phyloP scores from a whole-genome alignment of 2,329 filamentous ascomycete genomes.

The Coniella vitis region DNA sequence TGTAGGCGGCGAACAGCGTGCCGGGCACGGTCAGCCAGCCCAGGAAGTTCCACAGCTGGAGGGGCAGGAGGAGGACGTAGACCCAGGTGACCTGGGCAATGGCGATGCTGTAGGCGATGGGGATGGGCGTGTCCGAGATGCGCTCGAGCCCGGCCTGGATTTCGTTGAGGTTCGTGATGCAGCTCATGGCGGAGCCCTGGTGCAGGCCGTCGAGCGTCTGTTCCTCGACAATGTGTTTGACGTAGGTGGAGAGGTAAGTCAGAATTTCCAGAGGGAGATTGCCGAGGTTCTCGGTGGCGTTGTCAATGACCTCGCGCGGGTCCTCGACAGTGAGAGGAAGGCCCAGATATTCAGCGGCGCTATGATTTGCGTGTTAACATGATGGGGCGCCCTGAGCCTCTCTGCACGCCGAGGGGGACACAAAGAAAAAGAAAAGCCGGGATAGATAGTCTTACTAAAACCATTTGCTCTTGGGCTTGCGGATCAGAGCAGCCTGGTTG shows the following conservation, averaged over 20 bases:
- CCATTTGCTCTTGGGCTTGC: conserved; percentile 30
- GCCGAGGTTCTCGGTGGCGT: conserved; percentile 63
- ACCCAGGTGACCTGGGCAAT: conserved; percentile 84
- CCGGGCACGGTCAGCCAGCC: conserved; percentile 73
- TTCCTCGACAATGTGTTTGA: conserved; percentile 53
- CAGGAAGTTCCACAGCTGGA: conserved; percentile 63
- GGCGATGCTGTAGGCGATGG: conserved; percentile 75
- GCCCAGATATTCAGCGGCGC: conserved; percentile 62
- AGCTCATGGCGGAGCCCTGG: conserved; percentile 43
- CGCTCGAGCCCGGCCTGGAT: conserved; percentile 67
- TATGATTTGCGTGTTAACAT: neutral
- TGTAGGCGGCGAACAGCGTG: conserved; percentile 66
- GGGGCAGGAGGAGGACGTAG: conserved; percentile 73
- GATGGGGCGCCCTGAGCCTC: too few species aligned
- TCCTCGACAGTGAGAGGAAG: conserved; percentile 71
- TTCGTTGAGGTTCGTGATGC: conserved; percentile 53
- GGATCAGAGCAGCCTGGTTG: conserved; percentile 30
- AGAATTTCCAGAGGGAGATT: conserved; percentile 81
- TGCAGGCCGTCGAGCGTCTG: conserved; percentile 51
- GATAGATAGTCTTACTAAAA: neutral
- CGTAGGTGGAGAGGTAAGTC: conserved; percentile 60
- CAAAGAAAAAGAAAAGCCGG: neutral
- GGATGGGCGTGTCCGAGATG: conserved; percentile 74
- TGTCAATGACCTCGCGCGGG: conserved; percentile 71
- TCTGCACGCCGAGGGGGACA: too few species aligned